phyloP scores from a whole-genome alignment of 495 filamentous ascomycete genomes.

The Tuber aestivum region DNA sequence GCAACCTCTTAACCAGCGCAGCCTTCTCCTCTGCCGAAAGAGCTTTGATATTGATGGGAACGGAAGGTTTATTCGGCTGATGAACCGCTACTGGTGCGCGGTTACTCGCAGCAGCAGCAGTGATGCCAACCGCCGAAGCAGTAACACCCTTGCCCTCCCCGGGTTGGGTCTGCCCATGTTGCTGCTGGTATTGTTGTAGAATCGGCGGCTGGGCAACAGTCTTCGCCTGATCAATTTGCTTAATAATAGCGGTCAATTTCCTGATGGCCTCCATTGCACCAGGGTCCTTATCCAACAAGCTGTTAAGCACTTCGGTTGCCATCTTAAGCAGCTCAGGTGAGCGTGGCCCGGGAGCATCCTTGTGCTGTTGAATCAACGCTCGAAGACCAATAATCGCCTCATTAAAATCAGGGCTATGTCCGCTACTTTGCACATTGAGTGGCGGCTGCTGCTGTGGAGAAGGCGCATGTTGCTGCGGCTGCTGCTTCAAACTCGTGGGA shows the following conservation, averaged over 20 bases:
- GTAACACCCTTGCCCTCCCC: background rate
- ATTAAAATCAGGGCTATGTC: background rate
- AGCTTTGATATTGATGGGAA: background rate
- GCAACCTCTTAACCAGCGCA: background rate
- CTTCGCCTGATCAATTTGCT: background rate
- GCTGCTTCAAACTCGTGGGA: background rate
- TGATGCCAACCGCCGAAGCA: background rate
- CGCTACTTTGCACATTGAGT: background rate
- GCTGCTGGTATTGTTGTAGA: background rate
- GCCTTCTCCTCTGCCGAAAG: constrained; percentile 1
- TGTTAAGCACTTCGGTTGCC: background rate
- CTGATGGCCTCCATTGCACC: background rate
- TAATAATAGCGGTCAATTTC: background rate
- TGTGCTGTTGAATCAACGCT: background rate
- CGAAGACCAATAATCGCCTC: background rate
- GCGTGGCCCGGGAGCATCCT: background rate
- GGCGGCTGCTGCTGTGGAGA: background rate
- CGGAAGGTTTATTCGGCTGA: background rate
- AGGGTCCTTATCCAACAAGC: background rate
- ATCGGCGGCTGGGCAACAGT: background rate
- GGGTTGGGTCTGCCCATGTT: background rate
- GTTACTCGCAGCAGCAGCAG: background rate
- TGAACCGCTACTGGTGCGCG: background rate
- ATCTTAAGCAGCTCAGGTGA: background rate
- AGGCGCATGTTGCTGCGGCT: background rate